Conservation (phyloP, 2,329 filamentous ascomycete species). For the Didymella pomorum region DNA sequence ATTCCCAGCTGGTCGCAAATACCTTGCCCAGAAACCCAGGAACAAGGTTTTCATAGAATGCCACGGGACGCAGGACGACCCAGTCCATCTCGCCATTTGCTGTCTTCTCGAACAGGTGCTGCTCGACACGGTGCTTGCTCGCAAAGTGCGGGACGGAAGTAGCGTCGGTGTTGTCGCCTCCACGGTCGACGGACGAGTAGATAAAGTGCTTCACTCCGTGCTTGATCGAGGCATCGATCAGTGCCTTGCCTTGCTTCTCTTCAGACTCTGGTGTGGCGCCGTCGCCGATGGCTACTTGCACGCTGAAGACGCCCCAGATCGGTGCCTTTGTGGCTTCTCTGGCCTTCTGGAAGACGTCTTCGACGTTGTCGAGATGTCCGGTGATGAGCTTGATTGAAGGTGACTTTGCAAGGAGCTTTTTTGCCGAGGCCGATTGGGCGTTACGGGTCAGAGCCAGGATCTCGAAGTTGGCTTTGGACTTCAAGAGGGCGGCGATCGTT, state of each 20-base stretch:
- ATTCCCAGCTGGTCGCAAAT: conserved; percentile 51
- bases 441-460: conserved; percentile 67
- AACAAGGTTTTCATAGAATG: conserved; percentile 66
- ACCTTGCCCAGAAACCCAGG: conserved; percentile 56
- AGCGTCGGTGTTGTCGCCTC: conserved; percentile 53
- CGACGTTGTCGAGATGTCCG: conserved; percentile 62
- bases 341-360: conserved; percentile 59
- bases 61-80: conserved; percentile 67
- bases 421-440: conserved; percentile 56
- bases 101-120: conserved; percentile 58
- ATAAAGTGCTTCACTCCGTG: conserved; percentile 49
- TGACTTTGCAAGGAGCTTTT: conserved; percentile 57
- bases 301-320: conserved; percentile 47
- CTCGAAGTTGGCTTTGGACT: conserved; percentile 50
- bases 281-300: conserved; percentile 33
- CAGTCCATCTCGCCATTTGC: conserved; percentile 60
- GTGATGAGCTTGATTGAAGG: conserved; percentile 62
- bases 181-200: conserved; percentile 50
- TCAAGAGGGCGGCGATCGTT: conserved; percentile 51
- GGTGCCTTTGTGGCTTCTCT: conserved; percentile 38
- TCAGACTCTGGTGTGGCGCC: conserved; percentile 29
- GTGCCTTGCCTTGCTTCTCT: conserved; percentile 49
- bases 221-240: conserved; percentile 46
- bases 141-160: conserved; percentile 69
- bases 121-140: conserved; percentile 67